Percentiles rank a stretch among this genome's conserved stretches.
Evolutionary conservation across 1,284 basidiomycete genomes (phyloP).

Genomic region (Sporisorium scitamineum): DNA sequence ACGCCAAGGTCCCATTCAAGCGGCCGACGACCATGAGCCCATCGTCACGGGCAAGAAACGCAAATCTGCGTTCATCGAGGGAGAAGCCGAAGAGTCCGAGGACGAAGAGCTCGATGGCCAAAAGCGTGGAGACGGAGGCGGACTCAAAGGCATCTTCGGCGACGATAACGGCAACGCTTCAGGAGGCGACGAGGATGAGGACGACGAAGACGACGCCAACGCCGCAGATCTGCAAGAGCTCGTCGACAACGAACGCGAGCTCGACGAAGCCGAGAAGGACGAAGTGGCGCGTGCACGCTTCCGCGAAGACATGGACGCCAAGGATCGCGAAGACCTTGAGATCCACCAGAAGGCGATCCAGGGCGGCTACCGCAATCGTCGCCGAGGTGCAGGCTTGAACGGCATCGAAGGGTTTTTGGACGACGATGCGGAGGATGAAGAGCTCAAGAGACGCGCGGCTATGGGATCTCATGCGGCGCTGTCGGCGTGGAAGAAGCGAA

Average conservation of each 20-base stretch:
- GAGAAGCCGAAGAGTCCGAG: conserved; percentile 68
- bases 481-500: conserved; percentile 48
- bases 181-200: conserved; percentile 45
- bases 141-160: conserved; percentile 60
- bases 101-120: conserved; percentile 54
- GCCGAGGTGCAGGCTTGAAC: conserved; percentile 31
- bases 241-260: conserved; percentile 62
- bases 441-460: conserved; percentile 41
- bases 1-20: conserved; percentile 6
- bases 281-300: conserved; percentile 48
- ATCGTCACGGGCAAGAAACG: conserved; percentile 31
- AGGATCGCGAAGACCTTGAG: conserved; percentile 57
- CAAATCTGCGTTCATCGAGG: conserved; percentile 61
- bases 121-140: conserved; percentile 50
- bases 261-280: conserved; percentile 63
- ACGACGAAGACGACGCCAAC: conserved; percentile 59
- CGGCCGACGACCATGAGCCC: not conserved
- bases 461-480: conserved; percentile 22
- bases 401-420: conserved; percentile 60
- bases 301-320: conserved; percentile 55
- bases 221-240: conserved; percentile 61
- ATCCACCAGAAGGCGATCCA: conserved; percentile 58
- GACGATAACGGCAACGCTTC: conserved; percentile 38
- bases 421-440: conserved; percentile 65
- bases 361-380: conserved; percentile 55